A percentile compares a stretch with the other conserved stretches of the same genome.
Evolutionary conservation across 1,284 basidiomycete genomes (phyloP).

Genomic region (Ceratorhiza oryzae-sativae): DNA sequence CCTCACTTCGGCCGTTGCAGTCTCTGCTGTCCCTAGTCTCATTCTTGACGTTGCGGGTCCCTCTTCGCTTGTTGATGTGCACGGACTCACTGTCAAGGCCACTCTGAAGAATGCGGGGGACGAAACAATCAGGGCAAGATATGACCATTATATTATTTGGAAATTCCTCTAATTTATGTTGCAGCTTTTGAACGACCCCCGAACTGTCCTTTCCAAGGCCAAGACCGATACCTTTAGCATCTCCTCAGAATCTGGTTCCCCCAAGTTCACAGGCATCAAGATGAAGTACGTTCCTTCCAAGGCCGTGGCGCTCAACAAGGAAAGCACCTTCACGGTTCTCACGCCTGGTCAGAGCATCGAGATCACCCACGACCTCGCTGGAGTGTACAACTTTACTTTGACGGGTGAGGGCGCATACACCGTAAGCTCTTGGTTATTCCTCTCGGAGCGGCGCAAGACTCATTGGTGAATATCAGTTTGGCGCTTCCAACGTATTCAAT

Average conservation of each 20-base stretch:
- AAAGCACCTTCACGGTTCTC: conserved; percentile 34
- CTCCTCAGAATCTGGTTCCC: conserved; percentile 32
- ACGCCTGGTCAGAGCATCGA: conserved; percentile 41
- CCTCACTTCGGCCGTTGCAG: conserved; percentile 8
- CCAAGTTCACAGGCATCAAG: conserved; percentile 21
- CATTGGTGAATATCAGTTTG: conserved; percentile 11
- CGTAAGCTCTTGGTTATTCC: background rate
- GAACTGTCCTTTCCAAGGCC: conserved; percentile 47
- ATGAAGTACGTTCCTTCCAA: conserved; percentile 30
- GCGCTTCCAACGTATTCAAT: conserved; percentile 30
- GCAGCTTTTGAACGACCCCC: conserved; percentile 27
- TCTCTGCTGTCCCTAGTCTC: conserved; percentile 15
- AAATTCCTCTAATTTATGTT: background rate
- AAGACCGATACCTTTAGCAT: conserved; percentile 57
- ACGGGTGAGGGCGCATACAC: conserved; percentile 33
- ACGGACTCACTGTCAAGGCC: conserved; percentile 5
- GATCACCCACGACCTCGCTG: conserved; percentile 37
- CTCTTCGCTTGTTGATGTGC: conserved; percentile 47
- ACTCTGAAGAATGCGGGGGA: conserved; percentile 25
- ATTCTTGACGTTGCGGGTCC: conserved; percentile 48
- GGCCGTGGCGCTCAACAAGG: background rate
- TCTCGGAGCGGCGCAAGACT: background rate
- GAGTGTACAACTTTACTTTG: conserved; percentile 42
- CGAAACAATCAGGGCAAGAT: conserved; percentile 10
- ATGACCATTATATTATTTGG: background rate